phyloP scores from a whole-genome alignment of 306 rosid genomes.

The Vigna radiata region DNA sequence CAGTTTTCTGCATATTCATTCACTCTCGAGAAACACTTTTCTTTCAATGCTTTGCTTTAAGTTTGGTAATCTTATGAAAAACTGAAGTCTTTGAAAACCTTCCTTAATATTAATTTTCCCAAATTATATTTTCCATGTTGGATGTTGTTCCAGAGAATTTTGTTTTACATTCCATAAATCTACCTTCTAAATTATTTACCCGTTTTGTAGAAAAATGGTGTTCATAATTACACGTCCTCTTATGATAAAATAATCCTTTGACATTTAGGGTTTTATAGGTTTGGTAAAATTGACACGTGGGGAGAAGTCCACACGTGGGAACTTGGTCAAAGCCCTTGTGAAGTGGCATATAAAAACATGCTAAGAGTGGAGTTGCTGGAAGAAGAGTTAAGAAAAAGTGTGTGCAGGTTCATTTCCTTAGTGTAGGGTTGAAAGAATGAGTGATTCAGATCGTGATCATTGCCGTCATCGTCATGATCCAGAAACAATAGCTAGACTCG shows the following conservation, averaged over 20 bases:
- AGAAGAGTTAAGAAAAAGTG: background rate
- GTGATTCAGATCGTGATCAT: constrained; percentile 32
- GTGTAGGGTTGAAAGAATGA: constrained; percentile 39
- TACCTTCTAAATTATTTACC: background rate
- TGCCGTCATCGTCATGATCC: constrained; percentile 57
- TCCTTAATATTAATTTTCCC: background rate
- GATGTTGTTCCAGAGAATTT: background rate
- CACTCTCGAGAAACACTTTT: background rate
- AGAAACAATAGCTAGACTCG: constrained; percentile 53
- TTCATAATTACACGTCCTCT: no score
- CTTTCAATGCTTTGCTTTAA: background rate
- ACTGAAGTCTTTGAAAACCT: background rate
- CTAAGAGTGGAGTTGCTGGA: no score
- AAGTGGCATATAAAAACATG: background rate
- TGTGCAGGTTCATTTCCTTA: background rate
- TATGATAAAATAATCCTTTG: background rate
- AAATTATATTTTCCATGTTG: no score
- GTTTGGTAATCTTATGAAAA: background rate
- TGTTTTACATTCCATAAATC: background rate
- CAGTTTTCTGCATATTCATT: background rate
- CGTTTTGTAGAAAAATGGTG: no score
- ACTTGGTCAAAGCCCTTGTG: background rate
- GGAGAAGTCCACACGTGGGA: background rate
- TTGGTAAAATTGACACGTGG: background rate
- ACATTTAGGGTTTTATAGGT: background rate